Base-by-base conservation (phyloP, 176 grass and related monocot species). In the Musa itinerans region DNA sequence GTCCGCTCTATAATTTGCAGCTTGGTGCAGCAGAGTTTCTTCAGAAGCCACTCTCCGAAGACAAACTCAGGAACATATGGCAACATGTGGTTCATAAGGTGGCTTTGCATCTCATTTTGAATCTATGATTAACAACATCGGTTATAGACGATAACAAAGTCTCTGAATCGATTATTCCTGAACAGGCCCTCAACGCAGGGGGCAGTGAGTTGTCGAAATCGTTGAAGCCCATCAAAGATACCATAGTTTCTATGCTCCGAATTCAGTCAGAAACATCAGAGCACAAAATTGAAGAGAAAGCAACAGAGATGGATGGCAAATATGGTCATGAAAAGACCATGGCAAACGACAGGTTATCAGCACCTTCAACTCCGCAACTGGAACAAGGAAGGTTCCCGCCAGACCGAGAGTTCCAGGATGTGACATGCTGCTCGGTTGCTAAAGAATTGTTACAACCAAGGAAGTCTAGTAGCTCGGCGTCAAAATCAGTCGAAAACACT, bases 21-120 rank as follows among this genome's bases (percentile, higher is more conserved):
- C 80, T 83, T 79, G 85, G 85, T 52, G 85, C 85, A 76, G 76
- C 80, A 62, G 85, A 87, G 80, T 87, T 83, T 50, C 80, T 87
- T 71, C 80, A 83, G 76, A 87, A 80, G 52, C 85, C 85, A 69
- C 74, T 87, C 69, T 87, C 80, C 11, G 80, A 83, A 80, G 85
- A 87, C 16, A 87, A 87, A 72, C 74, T 87, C 14, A 69, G 76
- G 52, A 87, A 82, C 43, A 80, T 87, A 75, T 87, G 85, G 85
- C 85, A 87, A 49, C 85, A 87, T 82, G 85, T 83, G 19, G 76
- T 87, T 80, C 80, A 87, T 76, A 87, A 87, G 80, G 85, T 87
- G 69, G 10, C 52, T 70, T 79, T 79, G 53, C 21, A 80, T 73
- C 22, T 64, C 27, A 59, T 52, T n/a, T 52, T 64, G 21, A 1